Conservation (phyloP, 345 rosid species). For the Cardamine chenopodiifolia region DNA sequence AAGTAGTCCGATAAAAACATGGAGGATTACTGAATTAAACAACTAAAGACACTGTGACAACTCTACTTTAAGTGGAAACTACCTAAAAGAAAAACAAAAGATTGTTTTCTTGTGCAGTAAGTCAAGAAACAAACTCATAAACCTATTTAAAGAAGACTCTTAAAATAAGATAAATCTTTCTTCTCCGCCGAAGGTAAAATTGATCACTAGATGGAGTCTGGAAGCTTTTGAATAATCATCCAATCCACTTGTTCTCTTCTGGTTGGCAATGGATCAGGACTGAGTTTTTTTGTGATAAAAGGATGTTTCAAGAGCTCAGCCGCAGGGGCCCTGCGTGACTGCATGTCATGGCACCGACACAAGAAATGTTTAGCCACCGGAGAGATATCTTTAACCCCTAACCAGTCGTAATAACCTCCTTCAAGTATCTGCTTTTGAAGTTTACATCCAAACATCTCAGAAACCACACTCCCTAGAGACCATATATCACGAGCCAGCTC, state of each 20-base stretch:
- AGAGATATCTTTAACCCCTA: background rate
- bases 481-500: conserved; percentile 2
- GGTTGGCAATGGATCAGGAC: background rate
- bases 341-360: background rate
- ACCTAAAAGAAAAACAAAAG: background rate
- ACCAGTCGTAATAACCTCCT: background rate
- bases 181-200: background rate
- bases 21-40: too few relatives aligned
- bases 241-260: background rate
- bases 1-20: background rate
- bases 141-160: background rate
- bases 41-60: background rate
- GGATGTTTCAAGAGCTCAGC: conserved; percentile 25
- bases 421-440: background rate
- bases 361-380: conserved; percentile 10
- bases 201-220: background rate
- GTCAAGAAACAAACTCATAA: background rate
- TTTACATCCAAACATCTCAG: conserved; percentile 29
- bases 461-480: conserved; percentile 32
- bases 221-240: background rate
- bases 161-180: background rate
- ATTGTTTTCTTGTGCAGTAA: background rate
- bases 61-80: too few relatives aligned
- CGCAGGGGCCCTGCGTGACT: background rate
- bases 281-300: background rate